Base-by-base conservation (phyloP, 2,329 filamentous ascomycete genomes). In the Aspergillus proliferans region DNA sequence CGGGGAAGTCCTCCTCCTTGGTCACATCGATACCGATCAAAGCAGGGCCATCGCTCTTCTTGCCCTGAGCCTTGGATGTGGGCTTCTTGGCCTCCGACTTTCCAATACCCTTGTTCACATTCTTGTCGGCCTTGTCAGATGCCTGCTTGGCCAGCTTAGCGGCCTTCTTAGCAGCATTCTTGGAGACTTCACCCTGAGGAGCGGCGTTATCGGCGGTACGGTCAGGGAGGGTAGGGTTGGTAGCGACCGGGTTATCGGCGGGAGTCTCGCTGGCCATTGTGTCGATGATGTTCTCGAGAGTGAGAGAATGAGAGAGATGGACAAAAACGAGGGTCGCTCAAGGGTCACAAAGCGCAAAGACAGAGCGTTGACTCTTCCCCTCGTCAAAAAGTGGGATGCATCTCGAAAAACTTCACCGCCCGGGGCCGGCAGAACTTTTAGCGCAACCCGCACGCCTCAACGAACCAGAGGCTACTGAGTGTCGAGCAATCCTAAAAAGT, bases 21-120 rank as follows among this genome's bases (percentile, higher is more conserved):
- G 81, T 79, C 52, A 87, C 83, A 55, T 91, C 93, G 63, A 96
- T 95, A 56, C 91, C 91, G 61, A 93, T 94, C 57, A 94, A 67
- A 47, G 79, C 80, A 46, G 79, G 77, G 43, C 80, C 81, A 40
- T 83, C 80, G 43, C 76, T 77, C 71, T 79, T 80, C 66, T 81
- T 79, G 60, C 71, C 72, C 6, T 65, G 52, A n/a, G 66, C 51
- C 54, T 76, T 75, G n/a, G 60, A 54, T 18, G 67, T 52, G 42
- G 67, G 62, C 52, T 71, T 67, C 58, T 75, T 76, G n/a, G 69
- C 62, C 53, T 74, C 73, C 18, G 65, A 48, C 59, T 76, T 75
- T 45, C 67, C 69, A 52, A 65, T 62, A 36, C 70, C 70, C 56
- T 75, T 72, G 21, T 69, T 67, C 24, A 65, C 71, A 49, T 65